phyloP scores from a whole-genome alignment of 805 yeast species.

The Grigorovia transvaalensis region DNA sequence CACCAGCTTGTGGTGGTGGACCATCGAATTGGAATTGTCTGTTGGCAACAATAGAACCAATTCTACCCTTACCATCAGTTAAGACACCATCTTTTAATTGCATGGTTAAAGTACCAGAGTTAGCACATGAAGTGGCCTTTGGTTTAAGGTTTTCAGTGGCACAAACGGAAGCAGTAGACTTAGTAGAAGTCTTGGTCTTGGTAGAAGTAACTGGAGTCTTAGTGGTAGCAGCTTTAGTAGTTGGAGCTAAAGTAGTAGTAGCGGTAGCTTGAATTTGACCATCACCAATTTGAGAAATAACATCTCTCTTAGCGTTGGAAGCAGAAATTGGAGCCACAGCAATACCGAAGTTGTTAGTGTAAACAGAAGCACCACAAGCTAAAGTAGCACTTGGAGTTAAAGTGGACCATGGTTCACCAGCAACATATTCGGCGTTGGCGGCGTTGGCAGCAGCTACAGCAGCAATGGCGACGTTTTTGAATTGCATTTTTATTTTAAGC shows the following conservation, averaged over 20 bases:
- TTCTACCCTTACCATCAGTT: slow-evolving; percentile 45
- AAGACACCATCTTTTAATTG: slow-evolving; percentile 39
- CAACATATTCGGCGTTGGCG: slow-evolving; percentile 12
- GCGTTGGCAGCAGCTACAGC: slow-evolving; percentile 23
- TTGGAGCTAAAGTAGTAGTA: slow-evolving; percentile 22
- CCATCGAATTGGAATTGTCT: slow-evolving; percentile 69
- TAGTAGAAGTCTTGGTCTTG: slow-evolving; percentile 31
- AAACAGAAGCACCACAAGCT: slow-evolving; percentile 47
- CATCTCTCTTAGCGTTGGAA: slow-evolving; percentile 28
- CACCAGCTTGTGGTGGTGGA: slow-evolving; percentile 64
- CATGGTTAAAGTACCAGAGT: slow-evolving; percentile 39
- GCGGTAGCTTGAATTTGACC: slow-evolving; percentile 46
- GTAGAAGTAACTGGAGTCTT: slow-evolving; percentile 26
- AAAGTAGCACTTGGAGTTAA: slow-evolving; percentile 53
- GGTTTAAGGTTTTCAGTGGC: slow-evolving; percentile 22
- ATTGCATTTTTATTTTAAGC: slow-evolving; percentile 16
- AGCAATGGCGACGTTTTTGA: slow-evolving; percentile 13
- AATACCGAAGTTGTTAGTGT: slow-evolving; percentile 28
- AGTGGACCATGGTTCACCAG: slow-evolving; percentile 44
- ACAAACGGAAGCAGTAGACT: slow-evolving; percentile 21
- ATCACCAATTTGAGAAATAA: slow-evolving; percentile 47
- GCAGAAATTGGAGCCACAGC: slow-evolving; percentile 30
- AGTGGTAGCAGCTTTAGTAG: slow-evolving; percentile 19
- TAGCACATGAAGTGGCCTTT: slow-evolving; percentile 28
- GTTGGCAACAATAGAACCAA: slow-evolving; percentile 62